phyloP scores from a whole-genome alignment of 2,329 filamentous ascomycete genomes.

The Colletotrichum endophyticum region DNA sequence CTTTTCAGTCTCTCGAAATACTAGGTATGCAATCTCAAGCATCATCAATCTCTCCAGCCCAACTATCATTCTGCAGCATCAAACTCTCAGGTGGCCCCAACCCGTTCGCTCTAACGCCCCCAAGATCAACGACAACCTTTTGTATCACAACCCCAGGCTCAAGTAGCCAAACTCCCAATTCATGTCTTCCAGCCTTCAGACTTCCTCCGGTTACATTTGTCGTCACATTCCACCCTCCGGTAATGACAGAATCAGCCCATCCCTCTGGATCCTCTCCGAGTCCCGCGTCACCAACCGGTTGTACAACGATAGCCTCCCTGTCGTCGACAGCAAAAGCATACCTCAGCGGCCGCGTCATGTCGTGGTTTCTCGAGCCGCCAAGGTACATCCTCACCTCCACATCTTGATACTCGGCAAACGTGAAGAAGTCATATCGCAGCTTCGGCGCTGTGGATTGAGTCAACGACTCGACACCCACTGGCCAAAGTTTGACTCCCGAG shows the following conservation, averaged over 20 bases:
- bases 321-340: background rate
- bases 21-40: too few relatives aligned
- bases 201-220: rapidly evolving
- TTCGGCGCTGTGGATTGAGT: background rate
- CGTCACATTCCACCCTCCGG: background rate
- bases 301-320: rapidly evolving
- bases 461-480: background rate
- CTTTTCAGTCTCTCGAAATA: too few relatives aligned
- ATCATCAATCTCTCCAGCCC: rapidly evolving
- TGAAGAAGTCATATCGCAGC: background rate
- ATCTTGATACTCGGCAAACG: background rate
- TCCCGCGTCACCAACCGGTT: background rate
- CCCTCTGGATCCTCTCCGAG: background rate
- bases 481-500: background rate
- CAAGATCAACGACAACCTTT: background rate
- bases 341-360: background rate
- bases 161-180: background rate
- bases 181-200: background rate
- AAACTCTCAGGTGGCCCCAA: background rate
- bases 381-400: background rate
- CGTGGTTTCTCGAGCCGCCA: background rate
- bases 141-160: background rate
- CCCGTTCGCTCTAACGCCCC: background rate
- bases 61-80: background rate
- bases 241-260: background rate